These are phyloP conservation scores for Rugosomyces carneus DNA, from an alignment of 1,284 basidiomycete genomes.

Conservation along the genomic window DNA sequence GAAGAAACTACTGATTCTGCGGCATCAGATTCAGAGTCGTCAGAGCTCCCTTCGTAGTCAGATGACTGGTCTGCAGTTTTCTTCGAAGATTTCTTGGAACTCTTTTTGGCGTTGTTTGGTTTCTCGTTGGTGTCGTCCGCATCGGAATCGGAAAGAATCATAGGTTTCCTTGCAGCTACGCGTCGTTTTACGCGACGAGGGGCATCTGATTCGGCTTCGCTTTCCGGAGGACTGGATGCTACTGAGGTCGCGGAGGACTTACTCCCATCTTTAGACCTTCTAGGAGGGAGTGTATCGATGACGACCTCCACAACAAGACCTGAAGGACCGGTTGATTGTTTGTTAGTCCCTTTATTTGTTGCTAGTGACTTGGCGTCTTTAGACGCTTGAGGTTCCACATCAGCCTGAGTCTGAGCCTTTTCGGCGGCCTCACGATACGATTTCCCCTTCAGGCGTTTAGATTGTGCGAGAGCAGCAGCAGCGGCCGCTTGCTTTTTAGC, in stretches of 20 bases:
- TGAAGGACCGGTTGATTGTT: constrained; percentile 30
- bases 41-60: constrained; percentile 34
- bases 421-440: constrained; percentile 55
- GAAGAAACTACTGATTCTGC: constrained; percentile 16
- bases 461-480: constrained; percentile 37
- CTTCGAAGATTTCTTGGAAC: constrained; percentile 12
- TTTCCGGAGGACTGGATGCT: constrained; percentile 15
- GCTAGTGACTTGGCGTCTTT: constrained; percentile 3
- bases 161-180: constrained; percentile 28
- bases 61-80: constrained; percentile 30
- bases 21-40: constrained; percentile 25
- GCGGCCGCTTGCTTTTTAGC: constrained; percentile 43
- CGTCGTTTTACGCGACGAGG: constrained; percentile 32
- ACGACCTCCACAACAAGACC: constrained; percentile 50
- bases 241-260: constrained; percentile 17
- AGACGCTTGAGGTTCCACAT: constrained; percentile 13
- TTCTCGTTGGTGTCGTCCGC: constrained; percentile 22
- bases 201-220: constrained; percentile 30
- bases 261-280: constrained; percentile 7
- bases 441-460: constrained; percentile 72
- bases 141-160: constrained; percentile 48
- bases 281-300: constrained; percentile 26
- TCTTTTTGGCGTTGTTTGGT: constrained; percentile 14
- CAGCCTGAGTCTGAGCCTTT: constrained; percentile 22
- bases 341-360: constrained; percentile 8